Base-by-base conservation (phyloP, 2,329 filamentous ascomycete species). In the Tolypocladium amazonense region DNA sequence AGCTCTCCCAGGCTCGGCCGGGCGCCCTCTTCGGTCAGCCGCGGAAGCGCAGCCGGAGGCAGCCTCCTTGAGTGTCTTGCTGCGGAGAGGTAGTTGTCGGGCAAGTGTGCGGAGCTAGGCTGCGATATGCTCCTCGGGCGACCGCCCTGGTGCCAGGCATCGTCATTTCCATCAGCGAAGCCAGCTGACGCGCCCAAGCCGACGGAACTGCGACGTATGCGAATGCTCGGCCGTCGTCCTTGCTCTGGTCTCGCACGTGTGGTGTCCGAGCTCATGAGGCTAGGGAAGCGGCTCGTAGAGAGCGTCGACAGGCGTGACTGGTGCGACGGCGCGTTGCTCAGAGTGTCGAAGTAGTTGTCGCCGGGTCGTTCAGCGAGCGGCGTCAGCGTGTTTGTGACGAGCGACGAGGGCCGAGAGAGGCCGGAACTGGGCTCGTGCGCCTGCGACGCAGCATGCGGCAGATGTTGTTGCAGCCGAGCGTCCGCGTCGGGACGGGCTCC, bases 1-100 rank as follows among this genome's bases (percentile, higher is more conserved):
- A 76, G 60, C 47, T 76, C 74, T 2, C 70, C 67, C 59, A 73
- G 65, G 18, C 67, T 74, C 2, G 74, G 74, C 0, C 74, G 67
- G 0, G 62, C 59, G 11, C 74, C 73, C 61, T 76, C 74, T 50
- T 76, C 74, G 0, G 74, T 76, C 54, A 76, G 63, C 45, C 74
- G 71, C 15, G 74, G 74, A 66, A 76, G 63, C 41, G 71, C 69
- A 6, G 66, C 56, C 56, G 73, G 72, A n/a, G 69, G 70, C 11
- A 66, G 62, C 35, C 70, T 64, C 43, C 71, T 63, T 27, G 70
- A 71, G 57, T 70, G 67, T 15, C 72, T 65, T 25, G 67, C 67
- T 7, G 67, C 43, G 15, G 61, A 59, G n/a, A 60, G 56, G 8
- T 37, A 58, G 41, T 70, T 63, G 5, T 53, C 63, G 7, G 65